Conservation (phyloP, 306 rosid genomes). For the Quillaja saponaria region DNA sequence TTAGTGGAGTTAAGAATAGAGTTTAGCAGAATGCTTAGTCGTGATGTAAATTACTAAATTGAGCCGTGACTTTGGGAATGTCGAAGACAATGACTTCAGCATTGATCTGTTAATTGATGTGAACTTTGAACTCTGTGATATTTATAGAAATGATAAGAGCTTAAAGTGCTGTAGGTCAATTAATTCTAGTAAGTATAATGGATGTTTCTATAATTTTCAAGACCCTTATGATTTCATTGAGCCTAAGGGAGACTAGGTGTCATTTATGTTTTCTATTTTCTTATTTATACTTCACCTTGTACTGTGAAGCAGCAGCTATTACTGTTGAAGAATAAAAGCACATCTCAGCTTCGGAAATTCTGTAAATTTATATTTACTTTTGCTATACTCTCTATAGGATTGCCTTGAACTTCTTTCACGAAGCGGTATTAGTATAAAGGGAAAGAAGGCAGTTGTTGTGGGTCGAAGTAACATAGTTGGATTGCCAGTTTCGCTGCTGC, state of each 20-base stretch:
- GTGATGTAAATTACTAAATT: conserved; percentile 21
- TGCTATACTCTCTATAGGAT: conserved; percentile 50
- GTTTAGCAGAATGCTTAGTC: background rate
- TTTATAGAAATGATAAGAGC: conserved; percentile 4
- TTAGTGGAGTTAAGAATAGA: background rate
- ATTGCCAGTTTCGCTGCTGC: conserved; percentile 80
- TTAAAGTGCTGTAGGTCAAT: background rate
- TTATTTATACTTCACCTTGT: background rate
- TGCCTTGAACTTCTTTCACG: conserved; percentile 80
- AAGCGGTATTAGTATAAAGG: conserved; percentile 70
- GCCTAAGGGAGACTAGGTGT: conserved; percentile 4
- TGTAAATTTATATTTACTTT: background rate
- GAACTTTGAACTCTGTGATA: background rate
- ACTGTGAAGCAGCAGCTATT: conserved; percentile 1
- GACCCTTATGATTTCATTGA: conserved; percentile 9
- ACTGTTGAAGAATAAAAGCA: conserved; percentile 11
- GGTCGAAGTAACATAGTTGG: conserved; percentile 98
- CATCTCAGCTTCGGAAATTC: conserved; percentile 13
- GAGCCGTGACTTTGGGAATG: conserved; percentile 18
- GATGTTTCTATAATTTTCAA: background rate
- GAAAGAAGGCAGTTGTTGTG: conserved; percentile 87
- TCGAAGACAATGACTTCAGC: conserved; percentile 1
- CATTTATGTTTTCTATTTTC: conserved; percentile 7
- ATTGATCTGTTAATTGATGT: background rate
- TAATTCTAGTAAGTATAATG: background rate